Evolutionary conservation across 225 moss, liverwort and hornwort species (phyloP).

Genomic region (Pseudoscleropodium purum): DNA sequence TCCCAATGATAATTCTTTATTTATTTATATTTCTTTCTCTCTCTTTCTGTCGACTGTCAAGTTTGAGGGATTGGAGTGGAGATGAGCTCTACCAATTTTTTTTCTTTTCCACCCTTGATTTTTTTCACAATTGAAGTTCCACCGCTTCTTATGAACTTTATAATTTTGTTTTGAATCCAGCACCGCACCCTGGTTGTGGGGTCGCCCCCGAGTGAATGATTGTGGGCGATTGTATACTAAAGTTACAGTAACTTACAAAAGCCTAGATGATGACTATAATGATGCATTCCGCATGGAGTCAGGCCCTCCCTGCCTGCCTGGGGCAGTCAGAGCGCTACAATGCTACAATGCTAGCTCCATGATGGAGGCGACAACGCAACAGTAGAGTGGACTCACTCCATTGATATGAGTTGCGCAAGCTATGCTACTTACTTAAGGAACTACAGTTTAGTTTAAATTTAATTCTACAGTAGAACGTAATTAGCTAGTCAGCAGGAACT

Average conservation of each 20-base stretch:
- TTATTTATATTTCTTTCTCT: too few relatives aligned
- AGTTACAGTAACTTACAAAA: not conserved
- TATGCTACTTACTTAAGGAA: not conserved
- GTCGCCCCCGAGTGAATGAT: not conserved
- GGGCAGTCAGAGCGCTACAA: not conserved
- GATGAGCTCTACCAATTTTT: not conserved
- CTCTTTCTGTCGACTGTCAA: too few relatives aligned
- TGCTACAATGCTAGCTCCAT: not conserved
- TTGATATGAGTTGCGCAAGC: not conserved
- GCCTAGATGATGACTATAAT: not conserved
- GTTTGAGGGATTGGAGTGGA: not conserved
- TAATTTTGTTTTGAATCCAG: not conserved
- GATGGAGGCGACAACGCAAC: not conserved
- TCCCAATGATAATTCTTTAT: too few relatives aligned
- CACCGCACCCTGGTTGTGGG: not conserved
- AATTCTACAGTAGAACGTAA: not conserved
- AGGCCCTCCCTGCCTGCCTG: not conserved
- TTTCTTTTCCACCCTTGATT: too few relatives aligned
- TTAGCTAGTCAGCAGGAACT: too few relatives aligned
- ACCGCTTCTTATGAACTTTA: too few relatives aligned
- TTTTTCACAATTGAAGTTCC: not conserved
- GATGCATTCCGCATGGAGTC: not conserved
- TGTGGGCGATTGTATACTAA: not conserved
- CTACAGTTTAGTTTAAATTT: too few relatives aligned
- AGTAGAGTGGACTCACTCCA: not conserved